Evolutionary conservation across 2,329 filamentous ascomycete species (phyloP).

Genomic region (Paecilomyces fulvus): DNA sequence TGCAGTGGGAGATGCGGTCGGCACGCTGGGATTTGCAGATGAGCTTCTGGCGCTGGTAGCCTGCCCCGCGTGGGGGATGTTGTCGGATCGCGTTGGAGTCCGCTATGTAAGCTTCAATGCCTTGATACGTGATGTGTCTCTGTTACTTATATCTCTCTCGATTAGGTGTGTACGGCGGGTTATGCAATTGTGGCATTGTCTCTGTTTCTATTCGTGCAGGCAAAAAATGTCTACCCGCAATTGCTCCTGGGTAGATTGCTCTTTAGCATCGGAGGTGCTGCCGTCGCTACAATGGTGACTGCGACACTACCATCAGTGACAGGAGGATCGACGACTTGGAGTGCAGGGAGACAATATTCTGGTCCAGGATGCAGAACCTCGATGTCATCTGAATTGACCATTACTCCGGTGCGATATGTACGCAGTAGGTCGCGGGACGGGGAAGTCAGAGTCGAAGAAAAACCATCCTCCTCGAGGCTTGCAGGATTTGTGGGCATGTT

Average conservation of each 20-base stretch:
- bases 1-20: slow-evolving; percentile 53
- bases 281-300: slow-evolving; percentile 95
- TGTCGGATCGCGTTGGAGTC: slow-evolving; percentile 42
- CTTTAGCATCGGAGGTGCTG: slow-evolving; percentile 88
- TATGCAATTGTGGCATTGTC: slow-evolving; percentile 74
- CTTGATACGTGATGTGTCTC: neutral
- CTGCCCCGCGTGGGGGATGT: slow-evolving; percentile 42
- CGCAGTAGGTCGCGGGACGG: slow-evolving; percentile 6
- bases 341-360: slow-evolving; percentile 6
- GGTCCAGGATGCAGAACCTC: slow-evolving; percentile 37
- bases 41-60: slow-evolving; percentile 40
- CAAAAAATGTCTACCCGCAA: slow-evolving; percentile 78
- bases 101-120: slow-evolving; percentile 31
- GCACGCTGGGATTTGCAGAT: slow-evolving; percentile 44
- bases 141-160: neutral
- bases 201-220: slow-evolving; percentile 75
- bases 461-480: slow-evolving; percentile 51
- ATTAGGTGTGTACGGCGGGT: slow-evolving; percentile 55
- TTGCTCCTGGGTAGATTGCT: slow-evolving; percentile 73
- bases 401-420: slow-evolving; percentile 44
- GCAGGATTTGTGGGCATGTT: slow-evolving; percentile 88
- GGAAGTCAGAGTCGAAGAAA: slow-evolving; percentile 7
- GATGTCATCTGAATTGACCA: slow-evolving; percentile 51
- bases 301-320: slow-evolving; percentile 75
- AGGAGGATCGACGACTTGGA: slow-evolving; percentile 9